Conservation (phyloP, 805 yeast genomes). For the Metschnikowia santaceciliae region DNA sequence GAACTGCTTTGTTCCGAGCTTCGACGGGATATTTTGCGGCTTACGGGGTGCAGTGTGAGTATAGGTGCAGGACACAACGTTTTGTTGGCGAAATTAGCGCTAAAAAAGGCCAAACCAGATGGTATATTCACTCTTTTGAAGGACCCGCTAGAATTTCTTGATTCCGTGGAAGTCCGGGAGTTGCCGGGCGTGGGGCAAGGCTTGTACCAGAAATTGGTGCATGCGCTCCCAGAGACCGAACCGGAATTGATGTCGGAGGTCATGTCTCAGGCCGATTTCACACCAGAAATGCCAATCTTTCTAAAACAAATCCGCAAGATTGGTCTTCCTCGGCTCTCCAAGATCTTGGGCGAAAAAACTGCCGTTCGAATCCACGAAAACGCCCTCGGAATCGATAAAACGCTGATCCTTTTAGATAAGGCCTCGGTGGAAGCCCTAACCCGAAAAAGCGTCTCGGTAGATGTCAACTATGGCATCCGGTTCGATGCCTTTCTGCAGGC, state of each 20-base stretch:
- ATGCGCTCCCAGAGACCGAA: constrained; percentile 20
- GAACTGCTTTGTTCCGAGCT: constrained; percentile 29
- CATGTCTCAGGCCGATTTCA: constrained; percentile 12
- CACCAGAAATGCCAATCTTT: neutral
- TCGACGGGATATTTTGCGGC: constrained; percentile 35
- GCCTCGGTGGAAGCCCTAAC: constrained; percentile 42
- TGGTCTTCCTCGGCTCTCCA: constrained; percentile 27
- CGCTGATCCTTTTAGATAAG: constrained; percentile 7
- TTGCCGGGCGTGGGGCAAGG: constrained; percentile 65
- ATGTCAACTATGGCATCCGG: constrained; percentile 87
- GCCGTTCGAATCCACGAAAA: constrained; percentile 61
- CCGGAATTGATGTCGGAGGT: constrained; percentile 12
- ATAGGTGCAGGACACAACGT: constrained; percentile 76
- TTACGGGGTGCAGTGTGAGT: constrained; percentile 67
- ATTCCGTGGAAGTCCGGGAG: constrained; percentile 30
- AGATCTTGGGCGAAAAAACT: constrained; percentile 62
- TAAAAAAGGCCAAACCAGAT: constrained; percentile 75
- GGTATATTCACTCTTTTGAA: constrained; percentile 47
- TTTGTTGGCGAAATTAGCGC: constrained; percentile 70
- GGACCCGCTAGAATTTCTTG: constrained; percentile 30
- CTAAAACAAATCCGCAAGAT: neutral
- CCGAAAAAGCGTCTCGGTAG: constrained; percentile 79
- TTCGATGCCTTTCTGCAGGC: constrained; percentile 59
- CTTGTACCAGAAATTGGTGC: constrained; percentile 43
- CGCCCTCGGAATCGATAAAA: constrained; percentile 58